These are phyloP conservation scores for Venturia pyrina DNA, from an alignment of 2,329 filamentous ascomycete species.

Conservation along the genomic window DNA sequence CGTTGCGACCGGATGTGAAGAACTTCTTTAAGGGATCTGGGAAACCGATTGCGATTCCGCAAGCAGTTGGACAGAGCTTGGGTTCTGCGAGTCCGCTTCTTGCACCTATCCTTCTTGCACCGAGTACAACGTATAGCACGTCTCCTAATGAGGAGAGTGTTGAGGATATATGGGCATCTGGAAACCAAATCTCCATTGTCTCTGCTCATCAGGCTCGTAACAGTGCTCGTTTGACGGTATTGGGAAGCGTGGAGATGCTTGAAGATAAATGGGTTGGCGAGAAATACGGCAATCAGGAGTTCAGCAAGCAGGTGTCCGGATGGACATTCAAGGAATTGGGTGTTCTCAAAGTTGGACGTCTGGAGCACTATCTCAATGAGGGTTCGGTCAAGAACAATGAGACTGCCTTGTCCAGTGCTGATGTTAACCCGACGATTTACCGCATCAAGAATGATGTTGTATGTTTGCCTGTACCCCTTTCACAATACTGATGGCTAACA, in stretches of 20 bases:
- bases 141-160: conserved; percentile 73
- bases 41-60: conserved; percentile 69
- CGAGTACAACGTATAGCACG: conserved; percentile 82
- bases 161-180: conserved; percentile 78
- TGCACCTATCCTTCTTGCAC: conserved; percentile 71
- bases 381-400: conserved; percentile 35
- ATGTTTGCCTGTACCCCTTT: conserved; percentile 35
- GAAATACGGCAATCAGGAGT: conserved; percentile 70
- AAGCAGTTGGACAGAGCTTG: conserved; percentile 69
- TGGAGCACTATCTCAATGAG: conserved; percentile 62
- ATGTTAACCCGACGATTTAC: conserved; percentile 76
- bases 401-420: conserved; percentile 27
- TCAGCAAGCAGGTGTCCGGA: conserved; percentile 74
- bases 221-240: conserved; percentile 75
- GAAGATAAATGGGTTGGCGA: conserved; percentile 83
- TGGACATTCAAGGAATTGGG: conserved; percentile 96
- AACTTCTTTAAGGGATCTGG: conserved; percentile 55
- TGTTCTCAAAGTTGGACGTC: conserved; percentile 71
- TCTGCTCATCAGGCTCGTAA: conserved; percentile 85
- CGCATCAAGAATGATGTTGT: conserved; percentile 95
- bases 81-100: conserved; percentile 67
- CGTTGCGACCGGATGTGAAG: conserved; percentile 58
- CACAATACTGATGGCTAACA: conserved; percentile 18
- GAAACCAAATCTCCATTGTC: conserved; percentile 74
- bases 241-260: conserved; percentile 80